Percentiles rank a stretch among this genome's conserved stretches.
Conservation (phyloP, 331 rosid species). For the Prunus yedoensis region DNA sequence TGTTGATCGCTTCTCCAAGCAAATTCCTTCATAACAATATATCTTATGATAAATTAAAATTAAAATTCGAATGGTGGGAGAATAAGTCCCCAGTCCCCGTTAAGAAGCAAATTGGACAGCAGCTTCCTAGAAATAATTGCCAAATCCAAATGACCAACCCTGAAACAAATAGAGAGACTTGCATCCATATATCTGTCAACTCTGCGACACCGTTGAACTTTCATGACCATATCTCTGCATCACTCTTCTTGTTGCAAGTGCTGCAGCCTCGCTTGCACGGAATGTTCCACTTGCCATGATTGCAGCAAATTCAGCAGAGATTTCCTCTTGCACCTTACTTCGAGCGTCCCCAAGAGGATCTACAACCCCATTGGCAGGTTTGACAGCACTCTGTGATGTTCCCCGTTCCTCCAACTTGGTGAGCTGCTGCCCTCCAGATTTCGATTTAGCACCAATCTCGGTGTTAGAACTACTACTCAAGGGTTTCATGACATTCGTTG, state of each 20-base stretch:
- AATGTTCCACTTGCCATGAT: constrained; percentile 73
- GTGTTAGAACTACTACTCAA: constrained; percentile 9
- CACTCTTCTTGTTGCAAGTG: constrained; percentile 84
- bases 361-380: constrained; percentile 33
- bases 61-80: too few relatives aligned
- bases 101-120: neutral
- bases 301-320: constrained; percentile 67
- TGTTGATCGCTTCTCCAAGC: too few relatives aligned
- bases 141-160: neutral
- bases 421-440: constrained; percentile 18
- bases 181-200: constrained; percentile 19
- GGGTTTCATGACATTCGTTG: neutral
- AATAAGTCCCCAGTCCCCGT: too few relatives aligned
- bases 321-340: constrained; percentile 75
- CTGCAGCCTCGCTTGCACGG: constrained; percentile 96
- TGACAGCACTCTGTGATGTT: constrained; percentile 25
- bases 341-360: constrained; percentile 70
- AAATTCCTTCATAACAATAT: too few relatives aligned
- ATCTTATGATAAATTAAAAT: too few relatives aligned
- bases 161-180: neutral
- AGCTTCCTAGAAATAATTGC: neutral
- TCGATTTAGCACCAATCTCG: constrained; percentile 12
- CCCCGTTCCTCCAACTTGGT: constrained; percentile 19
- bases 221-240: constrained; percentile 77
- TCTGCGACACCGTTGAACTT: constrained; percentile 40